Base-by-base conservation (phyloP, 352 stramenopile genomes). In the Phytophthora pseudosyringae region DNA sequence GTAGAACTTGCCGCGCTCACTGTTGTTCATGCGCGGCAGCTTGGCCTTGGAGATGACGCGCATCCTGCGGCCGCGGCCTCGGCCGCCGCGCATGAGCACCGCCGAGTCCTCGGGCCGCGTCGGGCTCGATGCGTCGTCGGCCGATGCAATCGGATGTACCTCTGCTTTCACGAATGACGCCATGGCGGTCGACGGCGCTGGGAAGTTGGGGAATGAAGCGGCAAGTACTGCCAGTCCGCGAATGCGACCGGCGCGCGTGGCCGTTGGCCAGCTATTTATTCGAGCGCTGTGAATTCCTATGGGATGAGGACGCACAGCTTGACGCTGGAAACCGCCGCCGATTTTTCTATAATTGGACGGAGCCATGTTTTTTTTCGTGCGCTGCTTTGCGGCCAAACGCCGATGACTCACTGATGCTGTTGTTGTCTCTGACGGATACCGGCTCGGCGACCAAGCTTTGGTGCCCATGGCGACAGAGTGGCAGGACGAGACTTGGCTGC, bases 1-100 rank as follows among this genome's bases (percentile, higher is more conserved):
- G 43, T 89, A 89, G 75, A 85, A 89, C 59, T 89, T 89, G 56
- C 80, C 80, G 16, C 80, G 74, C 63, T 88, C 80, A 25, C 75
- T 86, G 62, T 88, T 88, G 75, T 69, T 88, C 76, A 88, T 88
- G 56, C 78, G 81, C 26, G 80, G 80, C 39, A 89, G 54, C 56
- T 80, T 86, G 46, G 62, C 50, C 13, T 62, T 66, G 45, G 75
- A 45, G 39, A 76, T 48, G 57, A 73, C 52, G n/a, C 65, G 65
- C 65, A 67, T 69, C 8, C 60, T 36, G 35, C 59, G 65, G 36
- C 59, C 59, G 11, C 58, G 50, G 9, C 65, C 52, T 33, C 65
- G 59, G 10, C 21, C 58, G 2, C 51, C 56, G 44, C 56, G 48
- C 21, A 66, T 64, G 15, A 64, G 45, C 29, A 69, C 60, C 7